phyloP scores from a whole-genome alignment of 208 protist species.

The Tritrichomonas foetus region DNA sequence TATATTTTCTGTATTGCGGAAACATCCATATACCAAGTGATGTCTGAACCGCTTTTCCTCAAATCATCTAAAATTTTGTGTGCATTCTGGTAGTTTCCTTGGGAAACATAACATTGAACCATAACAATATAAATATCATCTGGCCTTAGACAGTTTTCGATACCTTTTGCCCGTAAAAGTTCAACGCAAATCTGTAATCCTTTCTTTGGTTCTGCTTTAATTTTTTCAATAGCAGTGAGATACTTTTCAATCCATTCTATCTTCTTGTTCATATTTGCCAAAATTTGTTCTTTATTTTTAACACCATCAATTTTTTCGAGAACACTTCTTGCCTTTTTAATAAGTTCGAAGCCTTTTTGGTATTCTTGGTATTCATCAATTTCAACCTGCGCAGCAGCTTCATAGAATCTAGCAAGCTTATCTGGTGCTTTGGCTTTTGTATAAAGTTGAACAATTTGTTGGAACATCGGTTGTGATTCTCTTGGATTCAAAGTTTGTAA shows the following conservation, averaged over 20 bases:
- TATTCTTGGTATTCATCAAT: conserved; percentile 4
- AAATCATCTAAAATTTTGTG: neutral
- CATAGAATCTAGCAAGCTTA: neutral
- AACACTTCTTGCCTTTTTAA: neutral
- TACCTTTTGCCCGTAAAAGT: neutral
- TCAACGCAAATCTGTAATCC: neutral
- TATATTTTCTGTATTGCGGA: neutral
- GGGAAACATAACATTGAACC: neutral
- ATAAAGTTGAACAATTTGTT: neutral
- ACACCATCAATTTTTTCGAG: neutral
- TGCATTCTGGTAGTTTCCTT: neutral
- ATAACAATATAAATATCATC: conserved; percentile 15
- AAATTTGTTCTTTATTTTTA: neutral
- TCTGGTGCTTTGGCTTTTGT: neutral
- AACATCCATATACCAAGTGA: neutral
- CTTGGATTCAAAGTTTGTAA: neutral
- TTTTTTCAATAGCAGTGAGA: neutral
- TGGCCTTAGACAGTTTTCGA: neutral
- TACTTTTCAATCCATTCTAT: neutral
- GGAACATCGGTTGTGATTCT: neutral
- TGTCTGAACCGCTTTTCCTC: neutral
- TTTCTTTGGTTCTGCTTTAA: neutral
- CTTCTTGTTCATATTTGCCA: neutral
- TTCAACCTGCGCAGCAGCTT: neutral
- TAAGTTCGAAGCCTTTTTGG: neutral